Base-by-base conservation (phyloP, 2,329 filamentous ascomycete species). In the Nemania sp. region DNA sequence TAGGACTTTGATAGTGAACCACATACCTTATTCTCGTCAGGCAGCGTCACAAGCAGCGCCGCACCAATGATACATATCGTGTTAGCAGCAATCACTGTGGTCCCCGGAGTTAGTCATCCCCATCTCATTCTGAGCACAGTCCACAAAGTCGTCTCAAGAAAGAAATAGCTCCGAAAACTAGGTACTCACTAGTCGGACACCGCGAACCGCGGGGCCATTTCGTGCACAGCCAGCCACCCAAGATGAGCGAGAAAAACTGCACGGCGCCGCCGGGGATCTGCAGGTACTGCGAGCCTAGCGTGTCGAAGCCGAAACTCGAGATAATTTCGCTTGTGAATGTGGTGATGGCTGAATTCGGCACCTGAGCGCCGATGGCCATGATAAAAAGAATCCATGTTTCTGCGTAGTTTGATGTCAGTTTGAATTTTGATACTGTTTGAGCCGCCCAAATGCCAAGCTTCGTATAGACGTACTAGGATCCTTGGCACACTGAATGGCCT, bases 221-320 rank as follows among this genome's bases (percentile, higher is more conserved):
- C 0, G 77, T 79, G 61, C 79, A 80, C 20, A 84, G 69, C 44
- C 72, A 74, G 14, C 80, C 80, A 1, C 79, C 79, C 2, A 70
- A 60, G 6, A 84, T 65, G 0, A 83, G 70, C 0, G 80, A 76
- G 1, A 81, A 60, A 60, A 83, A 82, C 55, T 84, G 80, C 0
- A 84, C 75, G 0, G 77, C 80, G 17, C 80, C 81, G 14, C 80
- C 81, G 0, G 82, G 81, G 49, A 86, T 85, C 57, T 84, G 80
- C 8, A 85, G 76, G 54, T 82, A 82, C 54, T 82, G 80, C 0
- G 78, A 78, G 3, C 77, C 75, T 1, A 81, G 68, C 0, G 76
- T 77, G 45, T 75, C 74, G 60, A 80, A 68, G 37, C 64, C 64
- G 50, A 68, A 68, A 34, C 60, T 62, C n/a, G 30, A 37, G 45